phyloP scores from a whole-genome alignment of 139 green algal species.

The Astrephomene gubernaculifera region DNA sequence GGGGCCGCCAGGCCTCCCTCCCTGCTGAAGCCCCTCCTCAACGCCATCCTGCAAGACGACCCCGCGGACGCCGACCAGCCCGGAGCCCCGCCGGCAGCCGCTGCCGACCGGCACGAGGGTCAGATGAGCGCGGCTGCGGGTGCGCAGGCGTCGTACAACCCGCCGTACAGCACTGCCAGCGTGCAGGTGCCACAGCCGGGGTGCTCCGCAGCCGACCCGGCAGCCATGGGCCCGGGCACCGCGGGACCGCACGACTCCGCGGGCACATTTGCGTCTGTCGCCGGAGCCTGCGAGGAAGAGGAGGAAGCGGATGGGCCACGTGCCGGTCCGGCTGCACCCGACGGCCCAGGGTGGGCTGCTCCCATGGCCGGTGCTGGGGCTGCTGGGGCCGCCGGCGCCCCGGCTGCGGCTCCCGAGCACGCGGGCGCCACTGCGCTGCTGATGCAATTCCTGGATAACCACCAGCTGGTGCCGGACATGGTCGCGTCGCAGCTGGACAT shows the following conservation, averaged over 20 bases:
- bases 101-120: background rate
- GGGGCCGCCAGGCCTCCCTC: background rate
- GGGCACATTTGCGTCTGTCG: background rate
- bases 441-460: constrained; percentile 24
- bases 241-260: background rate
- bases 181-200: background rate
- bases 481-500: constrained; percentile 28
- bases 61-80: background rate
- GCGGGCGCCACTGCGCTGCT: background rate
- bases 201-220: background rate
- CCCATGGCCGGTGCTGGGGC: no score
- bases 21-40: background rate
- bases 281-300: background rate
- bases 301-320: background rate
- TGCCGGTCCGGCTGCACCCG: background rate
- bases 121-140: background rate
- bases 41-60: constrained; percentile 8
- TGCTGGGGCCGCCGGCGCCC: background rate
- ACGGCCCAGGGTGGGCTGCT: no score
- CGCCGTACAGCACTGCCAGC: background rate
- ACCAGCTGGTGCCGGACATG: background rate
- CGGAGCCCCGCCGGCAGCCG: background rate
- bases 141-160: background rate
- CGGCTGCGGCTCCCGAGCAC: background rate
- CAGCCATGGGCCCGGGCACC: background rate